A percentile compares a stretch with the other conserved stretches of the same genome.
Conservation (phyloP, 1,284 basidiomycete species). For the Somion occarium region DNA sequence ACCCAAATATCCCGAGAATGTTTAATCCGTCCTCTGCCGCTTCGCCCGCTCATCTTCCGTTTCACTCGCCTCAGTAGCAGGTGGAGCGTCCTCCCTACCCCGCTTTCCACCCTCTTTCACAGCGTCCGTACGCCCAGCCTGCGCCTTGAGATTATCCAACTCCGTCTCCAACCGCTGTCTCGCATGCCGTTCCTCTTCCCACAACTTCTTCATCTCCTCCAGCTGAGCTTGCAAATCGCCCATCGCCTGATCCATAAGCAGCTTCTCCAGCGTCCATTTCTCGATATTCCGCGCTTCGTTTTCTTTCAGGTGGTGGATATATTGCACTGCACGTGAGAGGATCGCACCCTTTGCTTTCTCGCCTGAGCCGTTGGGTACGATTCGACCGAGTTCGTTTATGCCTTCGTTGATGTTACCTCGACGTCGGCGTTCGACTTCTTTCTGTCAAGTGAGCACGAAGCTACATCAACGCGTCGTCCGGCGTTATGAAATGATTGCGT, state of each 20-base stretch:
- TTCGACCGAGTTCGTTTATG: conserved; percentile 86
- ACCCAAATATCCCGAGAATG: not conserved
- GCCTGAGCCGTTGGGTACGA: conserved; percentile 83
- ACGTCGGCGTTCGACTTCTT: conserved; percentile 94
- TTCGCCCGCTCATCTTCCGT: not conserved
- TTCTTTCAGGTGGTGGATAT: conserved; percentile 87
- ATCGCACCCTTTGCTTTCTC: conserved; percentile 90
- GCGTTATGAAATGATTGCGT: conserved; percentile 18
- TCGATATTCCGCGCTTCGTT: conserved; percentile 89
- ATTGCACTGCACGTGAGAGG: conserved; percentile 79
- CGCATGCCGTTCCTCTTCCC: conserved; percentile 64
- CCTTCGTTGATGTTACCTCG: conserved; percentile 95
- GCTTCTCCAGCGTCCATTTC: conserved; percentile 92
- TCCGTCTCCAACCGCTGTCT: conserved; percentile 58
- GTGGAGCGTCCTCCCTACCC: conserved; percentile 15
- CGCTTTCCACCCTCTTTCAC: conserved; percentile 15
- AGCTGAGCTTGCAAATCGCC: conserved; percentile 76
- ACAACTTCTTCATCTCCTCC: conserved; percentile 68
- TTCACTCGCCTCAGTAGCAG: conserved; percentile 9
- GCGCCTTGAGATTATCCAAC: conserved; percentile 41
- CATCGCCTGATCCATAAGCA: conserved; percentile 90
- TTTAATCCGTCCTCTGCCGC: conserved; percentile 1
- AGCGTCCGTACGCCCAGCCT: conserved; percentile 9
- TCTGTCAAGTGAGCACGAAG: conserved; percentile 49
- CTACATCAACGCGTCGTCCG: not conserved